Evolutionary conservation across 805 yeast genomes (phyloP).

Genomic region (Teunomyces panamensis): DNA sequence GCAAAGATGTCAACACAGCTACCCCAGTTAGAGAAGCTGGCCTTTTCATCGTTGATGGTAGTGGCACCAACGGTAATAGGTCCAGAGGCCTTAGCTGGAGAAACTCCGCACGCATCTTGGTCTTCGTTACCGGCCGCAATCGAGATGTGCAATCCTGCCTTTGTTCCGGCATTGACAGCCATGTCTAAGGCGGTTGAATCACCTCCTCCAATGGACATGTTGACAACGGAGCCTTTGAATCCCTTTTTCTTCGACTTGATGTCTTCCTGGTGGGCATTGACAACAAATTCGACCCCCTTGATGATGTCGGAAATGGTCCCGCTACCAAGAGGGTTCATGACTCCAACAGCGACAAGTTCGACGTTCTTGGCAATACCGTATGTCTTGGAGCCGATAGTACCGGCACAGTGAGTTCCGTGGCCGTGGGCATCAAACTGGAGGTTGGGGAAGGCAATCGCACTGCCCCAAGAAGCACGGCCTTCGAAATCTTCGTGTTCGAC

Average conservation of each 20-base stretch:
- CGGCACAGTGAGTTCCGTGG: conserved; percentile 95
- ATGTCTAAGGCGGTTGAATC: conserved; percentile 80
- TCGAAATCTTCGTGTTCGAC: conserved; percentile 61
- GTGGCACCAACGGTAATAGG: conserved; percentile 96
- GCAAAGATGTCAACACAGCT: conserved; percentile 95
- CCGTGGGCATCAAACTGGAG: conserved; percentile 63
- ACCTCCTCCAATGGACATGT: conserved; percentile 95
- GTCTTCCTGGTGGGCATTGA: conserved; percentile 36
- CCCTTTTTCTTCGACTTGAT: conserved; percentile 53
- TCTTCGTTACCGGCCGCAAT: conserved; percentile 97
- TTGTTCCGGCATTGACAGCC: conserved; percentile 87
- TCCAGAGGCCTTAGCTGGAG: conserved; percentile 84
- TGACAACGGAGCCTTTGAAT: conserved; percentile 82
- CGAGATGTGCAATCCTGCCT: conserved; percentile 86
- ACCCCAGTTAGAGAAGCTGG: conserved; percentile 94
- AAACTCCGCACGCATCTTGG: conserved; percentile 86
- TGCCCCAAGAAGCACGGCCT: conserved; percentile 57
- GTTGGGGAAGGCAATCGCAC: conserved; percentile 44
- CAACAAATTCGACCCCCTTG: conserved; percentile 45
- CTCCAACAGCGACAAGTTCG: conserved; percentile 39
- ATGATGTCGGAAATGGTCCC: conserved; percentile 42
- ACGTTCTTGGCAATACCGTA: conserved; percentile 79
- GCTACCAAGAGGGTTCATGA: conserved; percentile 37
- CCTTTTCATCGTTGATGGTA: conserved; percentile 83
- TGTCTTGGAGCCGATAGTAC: conserved; percentile 72